Conservation (phyloP, 495 filamentous ascomycete genomes). For the Podospora sp. region DNA sequence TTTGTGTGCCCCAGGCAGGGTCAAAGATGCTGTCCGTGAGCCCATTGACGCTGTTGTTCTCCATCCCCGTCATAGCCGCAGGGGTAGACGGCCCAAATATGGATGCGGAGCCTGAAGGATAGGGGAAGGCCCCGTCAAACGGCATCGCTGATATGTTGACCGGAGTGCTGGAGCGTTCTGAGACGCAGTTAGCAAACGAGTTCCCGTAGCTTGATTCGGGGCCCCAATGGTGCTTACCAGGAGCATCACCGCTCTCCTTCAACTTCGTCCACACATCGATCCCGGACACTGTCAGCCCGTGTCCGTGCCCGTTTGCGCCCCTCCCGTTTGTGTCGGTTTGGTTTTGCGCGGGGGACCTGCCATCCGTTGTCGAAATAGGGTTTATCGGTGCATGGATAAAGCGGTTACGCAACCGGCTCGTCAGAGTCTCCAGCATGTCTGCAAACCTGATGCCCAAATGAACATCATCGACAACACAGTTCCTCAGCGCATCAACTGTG, state of each 20-base stretch:
- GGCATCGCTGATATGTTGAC: conserved; percentile 59
- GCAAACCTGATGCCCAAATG: conserved; percentile 93
- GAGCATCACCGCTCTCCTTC: conserved; percentile 24
- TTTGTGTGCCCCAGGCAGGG: conserved; percentile 47
- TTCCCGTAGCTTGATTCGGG: neutral
- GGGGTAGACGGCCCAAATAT: conserved; percentile 51
- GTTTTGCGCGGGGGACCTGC: conserved; percentile 36
- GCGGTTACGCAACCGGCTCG: conserved; percentile 69
- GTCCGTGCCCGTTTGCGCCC: conserved; percentile 33
- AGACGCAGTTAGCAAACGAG: neutral
- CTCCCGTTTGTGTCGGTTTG: conserved; percentile 34
- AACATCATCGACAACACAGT: conserved; percentile 91
- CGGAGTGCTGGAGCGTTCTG: conserved; percentile 50
- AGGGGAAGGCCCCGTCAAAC: conserved; percentile 56
- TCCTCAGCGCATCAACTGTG: conserved; percentile 77
- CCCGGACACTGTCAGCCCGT: conserved; percentile 17
- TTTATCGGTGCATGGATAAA: conserved; percentile 64
- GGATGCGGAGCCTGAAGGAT: conserved; percentile 47
- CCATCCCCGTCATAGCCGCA: conserved; percentile 39
- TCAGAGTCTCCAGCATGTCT: conserved; percentile 83
- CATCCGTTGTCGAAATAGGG: conserved; percentile 36
- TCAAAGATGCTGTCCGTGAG: conserved; percentile 37
- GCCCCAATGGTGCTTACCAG: conserved; percentile 27
- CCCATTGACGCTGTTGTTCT: conserved; percentile 23
- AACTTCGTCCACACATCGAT: conserved; percentile 37